These are phyloP conservation scores for Yamadazyma paraphyllophila DNA, from an alignment of 805 yeast genomes.

Conservation along the genomic window DNA sequence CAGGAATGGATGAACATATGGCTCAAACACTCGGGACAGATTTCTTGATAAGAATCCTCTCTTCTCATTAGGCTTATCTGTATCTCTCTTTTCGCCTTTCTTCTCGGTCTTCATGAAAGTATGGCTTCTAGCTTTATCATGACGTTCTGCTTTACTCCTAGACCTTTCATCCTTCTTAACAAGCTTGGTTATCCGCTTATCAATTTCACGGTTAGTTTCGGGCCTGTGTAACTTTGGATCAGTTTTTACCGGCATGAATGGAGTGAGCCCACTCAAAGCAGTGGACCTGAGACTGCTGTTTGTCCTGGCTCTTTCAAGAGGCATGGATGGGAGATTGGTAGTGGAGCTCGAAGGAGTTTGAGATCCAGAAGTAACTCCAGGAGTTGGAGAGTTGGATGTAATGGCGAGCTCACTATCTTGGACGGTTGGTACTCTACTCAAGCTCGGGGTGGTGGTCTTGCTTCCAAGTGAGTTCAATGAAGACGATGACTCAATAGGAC, in stretches of 20 bases:
- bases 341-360: neutral
- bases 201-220: slow-evolving; percentile 26
- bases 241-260: slow-evolving; percentile 27
- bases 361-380: neutral
- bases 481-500: slow-evolving; percentile 12
- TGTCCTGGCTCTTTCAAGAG: slow-evolving; percentile 14
- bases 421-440: slow-evolving; percentile 4
- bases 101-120: neutral
- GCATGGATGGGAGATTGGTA: slow-evolving; percentile 2
- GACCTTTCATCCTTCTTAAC: slow-evolving; percentile 31
- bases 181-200: slow-evolving; percentile 30
- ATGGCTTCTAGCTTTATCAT: slow-evolving; percentile 15
- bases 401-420: neutral
- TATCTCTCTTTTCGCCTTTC: neutral
- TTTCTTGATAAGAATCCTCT: slow-evolving; percentile 6
- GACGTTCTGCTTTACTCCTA: slow-evolving; percentile 6
- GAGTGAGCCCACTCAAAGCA: slow-evolving; percentile 23
- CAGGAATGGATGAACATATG: neutral
- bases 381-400: neutral
- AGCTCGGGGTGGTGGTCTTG: slow-evolving; percentile 1
- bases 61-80: neutral
- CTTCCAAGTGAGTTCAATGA: slow-evolving; percentile 15
- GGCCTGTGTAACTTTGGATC: slow-evolving; percentile 11
- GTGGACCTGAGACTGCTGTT: slow-evolving; percentile 20
- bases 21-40: slow-evolving; percentile 10